These are phyloP conservation scores for Pseudozyma flocculosa DNA, from an alignment of 1,284 basidiomycete genomes.

Conservation along the genomic window DNA sequence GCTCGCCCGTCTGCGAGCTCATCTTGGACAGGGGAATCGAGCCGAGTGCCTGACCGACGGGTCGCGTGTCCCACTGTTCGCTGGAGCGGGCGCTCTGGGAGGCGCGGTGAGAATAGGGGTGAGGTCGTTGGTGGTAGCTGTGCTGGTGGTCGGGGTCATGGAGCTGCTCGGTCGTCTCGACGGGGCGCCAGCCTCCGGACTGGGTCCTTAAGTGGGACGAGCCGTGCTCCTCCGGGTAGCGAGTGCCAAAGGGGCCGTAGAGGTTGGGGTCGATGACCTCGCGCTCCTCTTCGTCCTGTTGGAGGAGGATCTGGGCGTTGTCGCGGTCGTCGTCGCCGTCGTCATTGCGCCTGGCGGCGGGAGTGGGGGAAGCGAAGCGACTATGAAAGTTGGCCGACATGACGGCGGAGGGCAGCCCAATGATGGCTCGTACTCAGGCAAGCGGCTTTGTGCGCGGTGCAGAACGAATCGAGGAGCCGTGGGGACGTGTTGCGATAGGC, in stretches of 20 bases:
- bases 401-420: not conserved
- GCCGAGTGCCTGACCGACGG: not conserved
- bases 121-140: slow-evolving; percentile 4
- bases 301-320: not conserved
- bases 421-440: too few species aligned
- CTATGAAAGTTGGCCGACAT: slow-evolving; percentile 17
- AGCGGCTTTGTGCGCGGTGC: too few species aligned
- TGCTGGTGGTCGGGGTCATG: slow-evolving; percentile 5
- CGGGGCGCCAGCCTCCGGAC: slow-evolving; percentile 18
- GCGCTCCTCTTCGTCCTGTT: slow-evolving; percentile 4
- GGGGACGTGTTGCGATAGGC: too few species aligned
- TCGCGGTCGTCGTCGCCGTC: not conserved
- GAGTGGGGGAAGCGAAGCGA: too few species aligned
- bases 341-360: too few species aligned
- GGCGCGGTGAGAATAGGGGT: too few species aligned
- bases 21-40: not conserved
- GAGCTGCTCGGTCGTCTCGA: slow-evolving; percentile 21
- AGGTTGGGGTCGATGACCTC: slow-evolving; percentile 32
- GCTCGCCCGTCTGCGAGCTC: not conserved
- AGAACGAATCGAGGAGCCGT: too few species aligned
- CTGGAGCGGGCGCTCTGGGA: not conserved
- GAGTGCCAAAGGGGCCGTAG: slow-evolving; percentile 29
- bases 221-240: slow-evolving; percentile 5
- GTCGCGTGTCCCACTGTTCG: not conserved
- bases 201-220: not conserved